Base-by-base conservation (phyloP, 257 asterid species). In the Nicotiana undulata region DNA sequence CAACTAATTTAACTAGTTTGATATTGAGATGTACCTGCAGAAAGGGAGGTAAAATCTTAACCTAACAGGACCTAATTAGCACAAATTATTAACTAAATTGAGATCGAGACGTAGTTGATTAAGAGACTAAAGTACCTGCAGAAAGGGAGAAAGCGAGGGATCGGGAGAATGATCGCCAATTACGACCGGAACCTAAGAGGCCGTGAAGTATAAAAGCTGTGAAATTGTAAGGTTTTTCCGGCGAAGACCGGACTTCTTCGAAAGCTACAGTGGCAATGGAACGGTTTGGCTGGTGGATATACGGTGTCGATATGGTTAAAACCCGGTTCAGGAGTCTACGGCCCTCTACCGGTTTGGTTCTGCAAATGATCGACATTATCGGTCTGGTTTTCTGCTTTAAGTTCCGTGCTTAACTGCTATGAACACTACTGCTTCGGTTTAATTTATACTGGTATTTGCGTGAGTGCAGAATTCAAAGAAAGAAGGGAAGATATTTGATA, bases 131-230 rank as follows among this genome's bases (percentile, higher is more conserved):
- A 58, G 80, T 66, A 87, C 95, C 89, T 24, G 97, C 86, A 20
- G 90, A 55, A 67, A 93, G 94, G 63, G 89, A 85, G 74, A 96
- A 85, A 29, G 86, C 91, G 40, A 94, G 97, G 20, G 93, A 85
- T 65, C 96, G 93, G 56, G 97, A 88, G 87, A 92, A 94, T 77
- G 98, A 91, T 61, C 97, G 95, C 99, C 99, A 96, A 85, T 94
- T 96, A 49, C 98, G 97, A 49, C 90, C 92, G 67, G 99, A 94
- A 61, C 98, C 98, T 70, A 92, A 90, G 82, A 96, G 95, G 75
- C 99, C 98, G 75, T 96, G 99, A 83, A 96, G 88, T 44, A 96
- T 88, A 58, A 96, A 87, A 51, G 98, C 98, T 49, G 99, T 92
- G 90, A 82, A 86, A 58, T 87, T 72, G 81, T 81, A 86, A 13